A percentile compares a stretch with the other conserved stretches of the same genome.
Conservation (phyloP, 208 protist species). For the Histomonas meleagridis region DNA sequence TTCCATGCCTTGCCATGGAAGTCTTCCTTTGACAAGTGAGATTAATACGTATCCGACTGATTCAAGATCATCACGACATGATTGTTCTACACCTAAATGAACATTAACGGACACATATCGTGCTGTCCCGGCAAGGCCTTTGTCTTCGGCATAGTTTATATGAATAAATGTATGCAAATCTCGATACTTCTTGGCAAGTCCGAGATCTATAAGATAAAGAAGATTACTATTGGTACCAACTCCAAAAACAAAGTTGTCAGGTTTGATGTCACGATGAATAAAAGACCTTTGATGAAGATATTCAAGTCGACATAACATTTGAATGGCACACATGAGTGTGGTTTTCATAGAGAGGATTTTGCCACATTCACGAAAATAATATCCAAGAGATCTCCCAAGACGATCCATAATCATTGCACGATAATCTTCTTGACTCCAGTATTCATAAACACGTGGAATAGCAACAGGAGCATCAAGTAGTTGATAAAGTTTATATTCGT, state of each 20-base stretch:
- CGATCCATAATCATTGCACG: slow-evolving; percentile 96
- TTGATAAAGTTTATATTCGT: slow-evolving; percentile 84
- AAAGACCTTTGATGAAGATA: slow-evolving; percentile 77
- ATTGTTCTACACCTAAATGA: slow-evolving; percentile 90
- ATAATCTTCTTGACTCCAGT: slow-evolving; percentile 81
- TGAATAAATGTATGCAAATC: slow-evolving; percentile 88
- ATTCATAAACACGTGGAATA: slow-evolving; percentile 83
- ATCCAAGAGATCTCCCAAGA: slow-evolving; percentile 86
- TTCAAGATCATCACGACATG: slow-evolving; percentile 35
- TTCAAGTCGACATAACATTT: slow-evolving; percentile 24
- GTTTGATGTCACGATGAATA: slow-evolving; percentile 85
- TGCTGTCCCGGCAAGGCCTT: slow-evolving; percentile 94
- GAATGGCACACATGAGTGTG: neutral
- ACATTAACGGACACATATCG: slow-evolving; percentile 97
- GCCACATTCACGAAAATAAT: slow-evolving; percentile 80
- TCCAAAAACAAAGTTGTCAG: slow-evolving; percentile 98
- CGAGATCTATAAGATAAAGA: slow-evolving; percentile 47
- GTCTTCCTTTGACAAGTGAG: neutral
- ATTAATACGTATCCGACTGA: slow-evolving; percentile 20
- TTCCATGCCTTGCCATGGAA: slow-evolving; percentile 11
- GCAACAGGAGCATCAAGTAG: slow-evolving; percentile 58
- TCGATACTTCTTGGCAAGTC: slow-evolving; percentile 93
- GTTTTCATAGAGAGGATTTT: slow-evolving; percentile 38
- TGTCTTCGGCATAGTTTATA: slow-evolving; percentile 96
- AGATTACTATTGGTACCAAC: slow-evolving; percentile 54